Conservation (phyloP, 2,329 filamentous ascomycete species). For the Pyricularia pennisetigena region DNA sequence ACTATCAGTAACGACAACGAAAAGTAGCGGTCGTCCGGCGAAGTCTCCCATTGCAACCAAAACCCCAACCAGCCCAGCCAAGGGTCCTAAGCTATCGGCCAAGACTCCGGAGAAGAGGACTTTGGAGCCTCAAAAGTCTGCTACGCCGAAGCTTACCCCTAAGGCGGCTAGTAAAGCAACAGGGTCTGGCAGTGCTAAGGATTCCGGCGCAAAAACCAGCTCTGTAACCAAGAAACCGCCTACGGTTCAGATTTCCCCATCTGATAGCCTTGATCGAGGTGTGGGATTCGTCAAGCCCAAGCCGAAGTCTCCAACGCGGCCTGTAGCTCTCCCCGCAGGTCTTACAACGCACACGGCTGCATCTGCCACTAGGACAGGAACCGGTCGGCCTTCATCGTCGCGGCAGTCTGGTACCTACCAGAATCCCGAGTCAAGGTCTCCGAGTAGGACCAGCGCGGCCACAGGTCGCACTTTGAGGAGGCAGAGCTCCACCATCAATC, state of each 20-base stretch:
- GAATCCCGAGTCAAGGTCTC: constrained; percentile 26
- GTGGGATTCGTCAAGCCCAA: constrained; percentile 47
- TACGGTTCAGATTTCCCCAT: constrained; percentile 27
- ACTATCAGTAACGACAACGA: constrained; percentile 19
- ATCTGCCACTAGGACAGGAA: constrained; percentile 50
- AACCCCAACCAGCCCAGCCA: constrained; percentile 25
- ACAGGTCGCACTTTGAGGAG: constrained; percentile 24
- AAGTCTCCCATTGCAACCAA: constrained; percentile 28
- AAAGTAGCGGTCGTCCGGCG: constrained; percentile 20
- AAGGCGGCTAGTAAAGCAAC: not conserved
- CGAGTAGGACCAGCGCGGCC: constrained; percentile 34
- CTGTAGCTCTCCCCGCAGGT: constrained; percentile 55
- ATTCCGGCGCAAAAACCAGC: constrained; percentile 12
- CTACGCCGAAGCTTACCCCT: constrained; percentile 14
- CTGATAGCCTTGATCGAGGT: constrained; percentile 15
- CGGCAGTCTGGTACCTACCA: constrained; percentile 27
- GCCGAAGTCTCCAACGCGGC: constrained; percentile 59
- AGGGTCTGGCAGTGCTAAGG: not conserved
- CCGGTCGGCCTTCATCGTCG: constrained; percentile 28
- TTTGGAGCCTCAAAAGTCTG: constrained; percentile 19
- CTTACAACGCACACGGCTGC: constrained; percentile 61
- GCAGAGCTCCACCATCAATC: constrained; percentile 33
- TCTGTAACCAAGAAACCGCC: constrained; percentile 31
- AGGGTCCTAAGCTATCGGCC: constrained; percentile 16
- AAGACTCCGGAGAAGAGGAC: constrained; percentile 27